Evolutionary conservation across 2,329 filamentous ascomycete species (phyloP).

Genomic region (Phaeoacremonium minimum): DNA sequence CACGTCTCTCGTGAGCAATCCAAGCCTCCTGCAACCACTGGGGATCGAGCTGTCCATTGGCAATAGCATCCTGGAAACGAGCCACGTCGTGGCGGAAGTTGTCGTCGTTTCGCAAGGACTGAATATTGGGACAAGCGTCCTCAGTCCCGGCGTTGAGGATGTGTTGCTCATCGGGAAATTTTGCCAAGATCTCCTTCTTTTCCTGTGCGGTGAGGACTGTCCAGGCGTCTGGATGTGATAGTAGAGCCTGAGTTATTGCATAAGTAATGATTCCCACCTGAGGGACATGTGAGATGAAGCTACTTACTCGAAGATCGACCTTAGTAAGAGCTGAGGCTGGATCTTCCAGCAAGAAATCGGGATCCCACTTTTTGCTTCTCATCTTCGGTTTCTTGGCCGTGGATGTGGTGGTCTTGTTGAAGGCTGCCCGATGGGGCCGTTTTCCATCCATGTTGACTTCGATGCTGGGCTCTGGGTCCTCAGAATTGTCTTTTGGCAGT

Average conservation of each 20-base stretch:
- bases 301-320: slow-evolving; percentile 27
- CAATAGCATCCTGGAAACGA: slow-evolving; percentile 37
- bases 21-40: slow-evolving; percentile 50
- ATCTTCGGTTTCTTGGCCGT: slow-evolving; percentile 17
- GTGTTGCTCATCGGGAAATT: slow-evolving; percentile 28
- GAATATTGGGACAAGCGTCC: slow-evolving; percentile 26
- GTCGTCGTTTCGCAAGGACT: slow-evolving; percentile 32
- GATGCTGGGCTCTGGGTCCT: too few species aligned
- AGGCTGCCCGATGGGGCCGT: too few species aligned
- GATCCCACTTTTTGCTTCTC: slow-evolving; percentile 17
- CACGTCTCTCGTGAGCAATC: slow-evolving; percentile 43
- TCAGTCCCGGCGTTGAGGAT: slow-evolving; percentile 23
- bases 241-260: slow-evolving; percentile 20
- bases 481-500: too few species aligned
- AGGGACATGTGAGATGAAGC: too few species aligned
- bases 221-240: slow-evolving; percentile 32
- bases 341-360: slow-evolving; percentile 27
- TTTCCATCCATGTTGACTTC: too few species aligned
- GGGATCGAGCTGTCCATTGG: slow-evolving; percentile 43
- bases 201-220: slow-evolving; percentile 26
- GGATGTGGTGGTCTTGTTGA: too few species aligned
- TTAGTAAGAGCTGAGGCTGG: slow-evolving; percentile 26
- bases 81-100: slow-evolving; percentile 37
- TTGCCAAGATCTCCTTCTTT: slow-evolving; percentile 23
- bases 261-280: too few species aligned